Percentiles rank a stretch among this genome's conserved stretches.
Conservation (phyloP, 2,329 filamentous ascomycete genomes). For the Colletotrichum liriopes region DNA sequence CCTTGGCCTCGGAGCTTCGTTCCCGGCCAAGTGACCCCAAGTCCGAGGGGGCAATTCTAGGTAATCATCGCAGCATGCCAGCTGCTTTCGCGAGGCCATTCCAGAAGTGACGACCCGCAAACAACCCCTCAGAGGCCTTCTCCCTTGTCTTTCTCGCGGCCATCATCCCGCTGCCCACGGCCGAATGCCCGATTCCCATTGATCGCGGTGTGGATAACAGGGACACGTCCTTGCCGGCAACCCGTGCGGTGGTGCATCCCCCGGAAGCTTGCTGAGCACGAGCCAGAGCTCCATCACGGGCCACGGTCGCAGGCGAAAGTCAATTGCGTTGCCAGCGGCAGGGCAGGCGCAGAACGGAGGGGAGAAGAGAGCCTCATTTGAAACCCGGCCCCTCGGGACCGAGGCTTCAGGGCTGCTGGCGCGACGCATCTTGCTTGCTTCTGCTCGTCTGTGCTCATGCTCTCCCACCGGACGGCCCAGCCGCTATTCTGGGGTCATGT, state of each 20-base stretch:
- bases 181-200: neutral
- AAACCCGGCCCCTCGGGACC: slow-evolving; percentile 29
- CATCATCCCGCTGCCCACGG: neutral
- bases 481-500: neutral
- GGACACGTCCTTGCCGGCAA: slow-evolving; percentile 14
- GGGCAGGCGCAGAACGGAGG: neutral
- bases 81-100: slow-evolving; percentile 15
- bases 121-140: neutral
- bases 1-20: neutral
- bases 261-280: slow-evolving; percentile 24
- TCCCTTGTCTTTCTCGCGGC: neutral
- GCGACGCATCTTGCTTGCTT: slow-evolving; percentile 16
- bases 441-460: slow-evolving; percentile 2
- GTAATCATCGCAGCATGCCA: slow-evolving; percentile 25
- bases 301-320: slow-evolving; percentile 20
- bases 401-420: slow-evolving; percentile 15
- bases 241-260: slow-evolving; percentile 9
- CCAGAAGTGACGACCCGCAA: neutral
- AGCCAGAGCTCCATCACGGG: neutral
- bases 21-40: neutral
- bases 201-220: neutral
- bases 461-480: neutral
- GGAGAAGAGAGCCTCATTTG: slow-evolving; percentile 19
- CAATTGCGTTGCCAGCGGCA: slow-evolving; percentile 16
- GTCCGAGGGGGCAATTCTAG: neutral